A percentile compares a stretch with the other conserved stretches of the same genome.
These are phyloP conservation scores for Euphorbia peplus DNA, from an alignment of 345 rosid species.

Conservation along the genomic window DNA sequence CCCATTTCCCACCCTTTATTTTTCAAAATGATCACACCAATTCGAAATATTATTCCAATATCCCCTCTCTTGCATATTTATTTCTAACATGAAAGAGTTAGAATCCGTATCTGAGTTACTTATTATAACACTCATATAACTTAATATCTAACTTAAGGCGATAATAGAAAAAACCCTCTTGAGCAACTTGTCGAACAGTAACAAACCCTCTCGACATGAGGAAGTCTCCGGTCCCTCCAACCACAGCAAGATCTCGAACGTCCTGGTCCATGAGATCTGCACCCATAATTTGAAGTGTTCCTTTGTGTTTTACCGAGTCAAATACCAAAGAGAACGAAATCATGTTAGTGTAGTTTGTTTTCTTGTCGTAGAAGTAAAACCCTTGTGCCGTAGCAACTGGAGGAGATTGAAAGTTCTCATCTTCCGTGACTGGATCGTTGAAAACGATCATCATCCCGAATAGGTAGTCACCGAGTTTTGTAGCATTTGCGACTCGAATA, in stretches of 20 bases:
- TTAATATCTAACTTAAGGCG: conserved; percentile 48
- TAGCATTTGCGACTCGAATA: background rate
- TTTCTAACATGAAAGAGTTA: too few species aligned
- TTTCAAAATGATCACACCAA: too few species aligned
- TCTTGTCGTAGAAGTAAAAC: conserved; percentile 61
- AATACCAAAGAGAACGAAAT: conserved; percentile 55
- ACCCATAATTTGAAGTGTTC: conserved; percentile 56
- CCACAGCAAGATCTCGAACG: conserved; percentile 58
- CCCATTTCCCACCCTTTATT: too few species aligned
- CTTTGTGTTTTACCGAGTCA: conserved; percentile 48
- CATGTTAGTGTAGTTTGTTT: conserved; percentile 41
- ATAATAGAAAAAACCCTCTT: conserved; percentile 52
- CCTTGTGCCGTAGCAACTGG: conserved; percentile 67
- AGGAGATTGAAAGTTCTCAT: conserved; percentile 42
- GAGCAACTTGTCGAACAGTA: conserved; percentile 38
- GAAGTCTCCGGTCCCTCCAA: conserved; percentile 73
- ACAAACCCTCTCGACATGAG: conserved; percentile 79
- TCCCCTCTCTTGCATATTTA: too few species aligned
- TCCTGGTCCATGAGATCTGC: conserved; percentile 51
- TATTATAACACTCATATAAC: conserved; percentile 44
- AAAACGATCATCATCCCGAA: conserved; percentile 41
- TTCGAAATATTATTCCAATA: too few species aligned
- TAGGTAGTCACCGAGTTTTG: background rate
- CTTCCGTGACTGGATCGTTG: conserved; percentile 55
- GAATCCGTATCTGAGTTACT: too few species aligned